Evolutionary conservation across 1,284 basidiomycete genomes (phyloP).

Genomic region (Xerocomus minutiporus): DNA sequence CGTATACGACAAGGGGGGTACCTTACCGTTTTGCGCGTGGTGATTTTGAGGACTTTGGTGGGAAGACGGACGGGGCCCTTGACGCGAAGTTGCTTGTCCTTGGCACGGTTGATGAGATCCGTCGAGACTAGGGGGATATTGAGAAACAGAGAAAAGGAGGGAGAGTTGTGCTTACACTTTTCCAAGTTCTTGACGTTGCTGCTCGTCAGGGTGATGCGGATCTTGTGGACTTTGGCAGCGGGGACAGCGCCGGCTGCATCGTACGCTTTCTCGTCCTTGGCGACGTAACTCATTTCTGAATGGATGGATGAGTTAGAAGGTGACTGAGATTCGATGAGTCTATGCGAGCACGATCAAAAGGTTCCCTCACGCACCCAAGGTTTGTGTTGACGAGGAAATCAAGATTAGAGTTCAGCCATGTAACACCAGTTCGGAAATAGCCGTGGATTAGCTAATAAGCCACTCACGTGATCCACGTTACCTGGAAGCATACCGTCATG

Average conservation of each 20-base stretch:
- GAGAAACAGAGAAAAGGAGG: neutral
- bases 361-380: constrained; percentile 22
- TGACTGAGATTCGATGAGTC: constrained; percentile 44
- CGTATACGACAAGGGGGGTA: constrained; percentile 14
- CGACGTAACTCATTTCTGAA: constrained; percentile 95
- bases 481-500: constrained; percentile 23
- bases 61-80: constrained; percentile 99
- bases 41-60: constrained; percentile 98
- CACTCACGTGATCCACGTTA: constrained; percentile 11
- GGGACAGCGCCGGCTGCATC: constrained; percentile 87
- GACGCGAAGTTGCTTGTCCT: constrained; percentile 99
- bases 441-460: constrained; percentile 14
- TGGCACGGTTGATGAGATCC: constrained; percentile 97
- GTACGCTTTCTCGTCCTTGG: constrained; percentile 98
- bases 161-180: constrained; percentile 67
- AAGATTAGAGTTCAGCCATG: constrained; percentile 29
- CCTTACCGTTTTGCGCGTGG: constrained; percentile 93
- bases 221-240: constrained; percentile 96
- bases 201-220: constrained; percentile 97
- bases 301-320: constrained; percentile 66
- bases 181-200: constrained; percentile 98
- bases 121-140: constrained; percentile 66
- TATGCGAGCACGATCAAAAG: neutral
- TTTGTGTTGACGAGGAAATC: constrained; percentile 14
- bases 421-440: constrained; percentile 12